A percentile compares a stretch with the other conserved stretches of the same genome.
These are phyloP conservation scores for Heliosperma pusillum DNA, from an alignment of 148 eudicot species.

Conservation along the genomic window DNA sequence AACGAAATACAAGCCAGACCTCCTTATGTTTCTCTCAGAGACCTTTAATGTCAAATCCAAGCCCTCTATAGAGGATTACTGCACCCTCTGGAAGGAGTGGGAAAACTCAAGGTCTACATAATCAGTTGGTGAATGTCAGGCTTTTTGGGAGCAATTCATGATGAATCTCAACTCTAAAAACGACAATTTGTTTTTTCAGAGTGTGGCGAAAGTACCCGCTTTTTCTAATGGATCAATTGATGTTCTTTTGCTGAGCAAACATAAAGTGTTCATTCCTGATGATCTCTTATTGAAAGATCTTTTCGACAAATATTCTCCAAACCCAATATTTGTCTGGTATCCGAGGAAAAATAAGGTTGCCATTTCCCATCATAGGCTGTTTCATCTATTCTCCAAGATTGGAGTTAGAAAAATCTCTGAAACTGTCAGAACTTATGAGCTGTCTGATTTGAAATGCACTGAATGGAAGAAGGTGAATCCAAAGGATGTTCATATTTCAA, in stretches of 20 bases:
- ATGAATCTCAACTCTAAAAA: slow-evolving; percentile 25
- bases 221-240: slow-evolving; percentile 26
- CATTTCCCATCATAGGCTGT: slow-evolving; percentile 34
- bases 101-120: slow-evolving; percentile 32
- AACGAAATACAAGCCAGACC: slow-evolving; percentile 32
- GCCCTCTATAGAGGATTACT: slow-evolving; percentile 53
- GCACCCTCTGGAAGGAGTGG: slow-evolving; percentile 67
- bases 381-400: slow-evolving; percentile 43
- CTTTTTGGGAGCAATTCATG: slow-evolving; percentile 51
- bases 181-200: slow-evolving; percentile 24
- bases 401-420: slow-evolving; percentile 52
- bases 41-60: slow-evolving; percentile 36
- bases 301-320: slow-evolving; percentile 30
- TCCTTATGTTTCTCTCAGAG: slow-evolving; percentile 40
- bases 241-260: slow-evolving; percentile 34
- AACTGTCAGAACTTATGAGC: slow-evolving; percentile 30
- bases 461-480: slow-evolving; percentile 23
- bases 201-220: slow-evolving; percentile 47
- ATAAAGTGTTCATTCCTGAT: slow-evolving; percentile 55
- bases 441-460: slow-evolving; percentile 13
- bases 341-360: slow-evolving; percentile 34
- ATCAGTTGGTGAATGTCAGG: slow-evolving; percentile 35
- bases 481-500: slow-evolving; percentile 33
- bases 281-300: slow-evolving; percentile 55
- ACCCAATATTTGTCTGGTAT: slow-evolving; percentile 53